Percentiles rank a stretch among this genome's conserved stretches.
Evolutionary conservation across 1,284 basidiomycete genomes (phyloP).

Genomic region (Rhodotorula sp.): DNA sequence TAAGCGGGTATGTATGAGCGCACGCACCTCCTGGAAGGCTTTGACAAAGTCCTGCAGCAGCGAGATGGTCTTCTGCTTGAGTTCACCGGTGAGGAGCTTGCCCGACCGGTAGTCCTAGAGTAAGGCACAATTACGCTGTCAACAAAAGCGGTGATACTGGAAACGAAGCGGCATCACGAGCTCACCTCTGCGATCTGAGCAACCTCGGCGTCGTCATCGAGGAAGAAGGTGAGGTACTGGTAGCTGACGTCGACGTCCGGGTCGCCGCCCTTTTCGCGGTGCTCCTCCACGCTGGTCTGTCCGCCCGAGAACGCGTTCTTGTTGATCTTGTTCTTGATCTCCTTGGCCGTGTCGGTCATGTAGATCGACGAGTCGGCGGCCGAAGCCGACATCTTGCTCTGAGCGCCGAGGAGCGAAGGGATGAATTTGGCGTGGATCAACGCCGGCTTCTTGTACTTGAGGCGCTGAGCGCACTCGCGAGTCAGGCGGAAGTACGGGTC

Average conservation of each 20-base stretch:
- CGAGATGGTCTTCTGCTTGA: constrained; percentile 87
- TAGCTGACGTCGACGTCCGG: constrained; percentile 95
- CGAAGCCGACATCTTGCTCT: constrained; percentile 98
- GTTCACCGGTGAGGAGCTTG: constrained; percentile 79
- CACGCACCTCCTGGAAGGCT: constrained; percentile 77
- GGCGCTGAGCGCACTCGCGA: constrained; percentile 85
- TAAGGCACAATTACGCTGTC: too few relatives aligned
- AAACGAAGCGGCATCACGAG: constrained; percentile 52
- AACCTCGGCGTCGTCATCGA: constrained; percentile 89
- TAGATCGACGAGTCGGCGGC: constrained; percentile 86
- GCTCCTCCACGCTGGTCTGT: constrained; percentile 86
- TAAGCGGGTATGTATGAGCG: constrained; percentile 16
- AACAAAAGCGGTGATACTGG: too few relatives aligned
- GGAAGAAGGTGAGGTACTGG: constrained; percentile 95
- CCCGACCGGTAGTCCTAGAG: constrained; percentile 94
- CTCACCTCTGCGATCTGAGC: constrained; percentile 70
- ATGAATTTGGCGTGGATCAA: constrained; percentile 97
- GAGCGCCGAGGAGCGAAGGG: constrained; percentile 93
- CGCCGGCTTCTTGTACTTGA: constrained; percentile 93
- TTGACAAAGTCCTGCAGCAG: constrained; percentile 79
- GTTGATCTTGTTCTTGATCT: constrained; percentile 99
- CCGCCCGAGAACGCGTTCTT: constrained; percentile 56
- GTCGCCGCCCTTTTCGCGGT: constrained; percentile 81
- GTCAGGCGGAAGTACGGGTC: constrained; percentile 87
- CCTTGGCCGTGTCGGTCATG: constrained; percentile 88